Percentiles rank a stretch among this genome's conserved stretches.
These are phyloP conservation scores for Mycosphaerelloides madeirae DNA, from an alignment of 2,329 filamentous ascomycete genomes.

Conservation along the genomic window DNA sequence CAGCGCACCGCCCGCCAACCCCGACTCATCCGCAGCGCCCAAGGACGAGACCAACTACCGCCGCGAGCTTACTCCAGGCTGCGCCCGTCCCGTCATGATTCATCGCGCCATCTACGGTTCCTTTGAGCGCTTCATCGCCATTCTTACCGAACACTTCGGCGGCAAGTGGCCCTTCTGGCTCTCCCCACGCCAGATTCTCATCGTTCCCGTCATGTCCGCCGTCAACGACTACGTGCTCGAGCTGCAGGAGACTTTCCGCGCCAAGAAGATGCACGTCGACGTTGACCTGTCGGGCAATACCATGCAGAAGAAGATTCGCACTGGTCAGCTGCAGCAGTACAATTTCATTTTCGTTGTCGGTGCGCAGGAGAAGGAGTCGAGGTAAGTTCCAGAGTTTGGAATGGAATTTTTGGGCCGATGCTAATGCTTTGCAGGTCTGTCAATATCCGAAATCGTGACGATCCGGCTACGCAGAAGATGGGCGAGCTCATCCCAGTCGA, in stretches of 20 bases:
- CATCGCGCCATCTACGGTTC: conserved; percentile 75
- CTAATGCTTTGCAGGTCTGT: conserved; percentile 41
- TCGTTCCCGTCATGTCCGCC: conserved; percentile 71
- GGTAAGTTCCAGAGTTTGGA: too few relatives aligned
- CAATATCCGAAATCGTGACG: conserved; percentile 62
- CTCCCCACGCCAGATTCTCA: conserved; percentile 73
- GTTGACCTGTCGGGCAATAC: conserved; percentile 71
- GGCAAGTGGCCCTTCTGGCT: conserved; percentile 91
- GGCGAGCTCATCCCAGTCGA: conserved; percentile 58
- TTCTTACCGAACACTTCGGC: conserved; percentile 77
- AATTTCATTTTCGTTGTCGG: conserved; percentile 76
- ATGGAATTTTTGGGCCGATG: too few relatives aligned
- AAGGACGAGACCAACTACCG: conserved; percentile 33
- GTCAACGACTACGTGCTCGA: conserved; percentile 71
- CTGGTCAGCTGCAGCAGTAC: conserved; percentile 73
- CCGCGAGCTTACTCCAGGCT: conserved; percentile 60
- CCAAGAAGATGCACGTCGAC: conserved; percentile 64
- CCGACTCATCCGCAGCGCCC: conserved; percentile 25
- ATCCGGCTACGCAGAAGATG: conserved; percentile 57
- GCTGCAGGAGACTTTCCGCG: conserved; percentile 63
- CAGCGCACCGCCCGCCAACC: conserved; percentile 28
- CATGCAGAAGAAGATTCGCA: conserved; percentile 85
- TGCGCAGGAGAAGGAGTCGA: conserved; percentile 54
- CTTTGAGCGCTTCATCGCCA: conserved; percentile 66
- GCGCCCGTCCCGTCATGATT: conserved; percentile 78